These are phyloP conservation scores for Phytophthora pini DNA, from an alignment of 352 stramenopile genomes.

Conservation along the genomic window DNA sequence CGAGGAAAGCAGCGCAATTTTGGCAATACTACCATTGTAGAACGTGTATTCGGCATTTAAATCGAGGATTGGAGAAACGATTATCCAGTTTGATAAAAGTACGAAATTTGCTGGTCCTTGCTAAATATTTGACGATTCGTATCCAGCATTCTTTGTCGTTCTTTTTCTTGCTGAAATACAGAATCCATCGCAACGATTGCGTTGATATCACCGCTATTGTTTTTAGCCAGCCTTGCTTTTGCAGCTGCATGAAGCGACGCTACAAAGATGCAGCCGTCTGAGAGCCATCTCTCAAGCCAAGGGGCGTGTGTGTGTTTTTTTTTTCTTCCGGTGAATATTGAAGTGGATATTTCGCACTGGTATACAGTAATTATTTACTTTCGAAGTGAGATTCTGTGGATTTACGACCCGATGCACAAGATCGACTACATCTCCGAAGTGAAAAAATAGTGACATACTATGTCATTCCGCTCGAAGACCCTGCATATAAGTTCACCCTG, in stretches of 20 bases:
- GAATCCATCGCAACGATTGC: no score
- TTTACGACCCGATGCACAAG: slow-evolving; percentile 5
- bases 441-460: background rate
- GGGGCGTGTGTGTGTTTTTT: background rate
- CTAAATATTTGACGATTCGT: no score
- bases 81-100: slow-evolving; percentile 6
- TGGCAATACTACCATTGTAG: background rate
- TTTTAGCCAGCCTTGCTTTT: no score
- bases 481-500: background rate
- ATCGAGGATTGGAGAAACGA: slow-evolving; percentile 6
- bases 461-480: background rate
- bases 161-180: no score
- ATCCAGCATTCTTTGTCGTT: no score
- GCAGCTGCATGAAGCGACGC: no score
- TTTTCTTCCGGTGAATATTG: slow-evolving; percentile 3
- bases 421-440: slow-evolving; percentile 3
- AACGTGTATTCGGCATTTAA: slow-evolving; percentile 13
- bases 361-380: slow-evolving; percentile 6
- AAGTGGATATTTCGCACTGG: slow-evolving; percentile 2
- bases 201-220: no score
- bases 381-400: background rate
- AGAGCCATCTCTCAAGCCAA: background rate
- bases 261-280: no score
- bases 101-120: slow-evolving; percentile 6
- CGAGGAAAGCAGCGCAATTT: background rate